Percentiles rank a stretch among this genome's conserved stretches.
Evolutionary conservation across 2,329 filamentous ascomycete species (phyloP).

Genomic region (Ceratocystis papillata): DNA sequence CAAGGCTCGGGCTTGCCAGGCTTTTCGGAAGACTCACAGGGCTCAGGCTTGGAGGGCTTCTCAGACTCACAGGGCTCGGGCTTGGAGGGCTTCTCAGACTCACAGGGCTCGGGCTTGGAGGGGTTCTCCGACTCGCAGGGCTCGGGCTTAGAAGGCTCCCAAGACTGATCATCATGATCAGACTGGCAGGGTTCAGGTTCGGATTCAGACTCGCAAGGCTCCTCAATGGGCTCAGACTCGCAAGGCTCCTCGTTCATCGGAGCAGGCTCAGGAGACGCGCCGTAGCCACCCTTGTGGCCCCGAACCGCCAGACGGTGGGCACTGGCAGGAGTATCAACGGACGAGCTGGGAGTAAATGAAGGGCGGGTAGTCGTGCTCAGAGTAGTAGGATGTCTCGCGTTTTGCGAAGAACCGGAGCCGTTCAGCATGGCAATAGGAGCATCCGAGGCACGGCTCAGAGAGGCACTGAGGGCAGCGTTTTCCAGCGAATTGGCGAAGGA

Average conservation of each 20-base stretch:
- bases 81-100: conserved; percentile 4
- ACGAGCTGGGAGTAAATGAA: conserved; percentile 21
- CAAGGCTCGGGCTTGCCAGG: conserved; percentile 15
- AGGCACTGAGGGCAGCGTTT: conserved; percentile 22
- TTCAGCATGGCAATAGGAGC: conserved; percentile 20
- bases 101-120: conserved; percentile 15
- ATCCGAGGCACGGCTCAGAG: conserved; percentile 23
- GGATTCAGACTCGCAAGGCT: conserved; percentile 21
- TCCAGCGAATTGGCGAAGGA: conserved; percentile 21
- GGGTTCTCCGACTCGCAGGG: conserved; percentile 4
- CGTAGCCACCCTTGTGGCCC: conserved; percentile 25
- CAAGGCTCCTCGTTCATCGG: conserved; percentile 24
- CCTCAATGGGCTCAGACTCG: conserved; percentile 18
- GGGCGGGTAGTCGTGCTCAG: conserved; percentile 16
- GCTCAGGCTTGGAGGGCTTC: conserved; percentile 19
- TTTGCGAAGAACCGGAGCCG: background rate
- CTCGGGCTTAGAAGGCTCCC: conserved; percentile 11
- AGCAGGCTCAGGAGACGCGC: conserved; percentile 24
- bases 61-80: conserved; percentile 21
- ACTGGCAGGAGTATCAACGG: conserved; percentile 22
- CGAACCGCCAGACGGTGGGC: conserved; percentile 24
- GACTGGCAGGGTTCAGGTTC: conserved; percentile 19
- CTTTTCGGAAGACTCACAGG: conserved; percentile 16
- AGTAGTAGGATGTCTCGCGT: conserved; percentile 9
- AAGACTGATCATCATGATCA: conserved; percentile 10